Conservation (phyloP, 2,329 filamentous ascomycete genomes). For the Sporothrix schenckii region DNA sequence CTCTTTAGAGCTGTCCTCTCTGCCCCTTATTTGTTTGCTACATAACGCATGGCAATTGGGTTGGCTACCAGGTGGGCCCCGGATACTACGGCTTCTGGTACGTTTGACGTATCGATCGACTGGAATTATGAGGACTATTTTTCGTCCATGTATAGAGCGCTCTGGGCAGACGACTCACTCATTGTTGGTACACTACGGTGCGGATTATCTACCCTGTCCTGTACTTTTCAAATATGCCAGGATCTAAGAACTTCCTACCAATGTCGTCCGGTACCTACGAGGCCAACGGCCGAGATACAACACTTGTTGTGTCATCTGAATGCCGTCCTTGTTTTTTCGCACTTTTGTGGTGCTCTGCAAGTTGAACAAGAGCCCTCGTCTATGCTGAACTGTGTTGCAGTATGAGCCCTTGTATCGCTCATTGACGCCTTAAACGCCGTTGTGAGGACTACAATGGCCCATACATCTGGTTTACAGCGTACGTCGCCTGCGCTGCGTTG, state of each 20-base stretch:
- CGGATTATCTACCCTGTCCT: slow-evolving; percentile 46
- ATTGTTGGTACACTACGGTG: slow-evolving; percentile 43
- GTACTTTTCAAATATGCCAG: slow-evolving; percentile 50
- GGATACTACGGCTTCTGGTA: slow-evolving; percentile 51
- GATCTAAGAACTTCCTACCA: slow-evolving; percentile 48
- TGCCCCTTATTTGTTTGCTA: slow-evolving; percentile 40
- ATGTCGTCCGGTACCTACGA: slow-evolving; percentile 42
- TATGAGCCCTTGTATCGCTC: slow-evolving; percentile 49
- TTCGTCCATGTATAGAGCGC: slow-evolving; percentile 43
- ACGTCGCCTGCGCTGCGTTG: slow-evolving; percentile 34
- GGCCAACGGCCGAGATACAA: slow-evolving; percentile 45
- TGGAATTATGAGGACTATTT: slow-evolving; percentile 50
- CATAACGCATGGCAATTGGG: slow-evolving; percentile 42
- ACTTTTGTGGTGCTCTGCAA: slow-evolving; percentile 44
- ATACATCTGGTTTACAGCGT: slow-evolving; percentile 33
- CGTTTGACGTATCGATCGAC: slow-evolving; percentile 48
- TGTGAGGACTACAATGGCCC: slow-evolving; percentile 42
- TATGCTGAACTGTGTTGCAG: slow-evolving; percentile 44
- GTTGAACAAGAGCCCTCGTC: slow-evolving; percentile 41
- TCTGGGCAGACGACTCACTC: slow-evolving; percentile 46
- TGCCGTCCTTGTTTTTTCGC: slow-evolving; percentile 44
- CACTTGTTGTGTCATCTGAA: slow-evolving; percentile 46
- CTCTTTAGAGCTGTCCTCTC: slow-evolving; percentile 33
- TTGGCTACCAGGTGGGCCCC: slow-evolving; percentile 41
- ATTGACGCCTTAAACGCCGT: slow-evolving; percentile 47